Evolutionary conservation across 805 yeast genomes (phyloP).

Genomic region (Debaryomyces hansenii): DNA sequence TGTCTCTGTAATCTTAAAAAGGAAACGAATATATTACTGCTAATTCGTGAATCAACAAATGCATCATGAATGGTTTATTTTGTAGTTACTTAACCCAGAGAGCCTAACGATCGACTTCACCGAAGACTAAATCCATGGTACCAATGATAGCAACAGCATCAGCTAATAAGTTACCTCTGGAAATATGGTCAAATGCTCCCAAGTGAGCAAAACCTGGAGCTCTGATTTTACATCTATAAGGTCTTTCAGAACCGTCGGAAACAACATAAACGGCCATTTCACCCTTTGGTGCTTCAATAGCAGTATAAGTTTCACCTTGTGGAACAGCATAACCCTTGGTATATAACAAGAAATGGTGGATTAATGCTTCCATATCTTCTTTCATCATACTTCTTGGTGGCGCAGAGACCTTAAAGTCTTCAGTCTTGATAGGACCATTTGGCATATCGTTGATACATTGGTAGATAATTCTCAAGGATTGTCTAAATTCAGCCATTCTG

Average conservation of each 20-base stretch:
- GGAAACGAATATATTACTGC: constrained; percentile 1
- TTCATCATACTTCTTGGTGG: constrained; percentile 84
- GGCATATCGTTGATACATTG: constrained; percentile 93
- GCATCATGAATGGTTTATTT: constrained; percentile 5
- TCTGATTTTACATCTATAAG: constrained; percentile 88
- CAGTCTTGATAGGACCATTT: constrained; percentile 87
- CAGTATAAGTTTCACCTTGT: constrained; percentile 87
- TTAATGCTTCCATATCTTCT: constrained; percentile 89
- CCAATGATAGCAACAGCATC: constrained; percentile 94
- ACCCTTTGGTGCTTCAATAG: constrained; percentile 93
- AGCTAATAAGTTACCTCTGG: constrained; percentile 84
- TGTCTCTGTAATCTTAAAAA: not conserved
- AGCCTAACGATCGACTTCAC: constrained; percentile 83
- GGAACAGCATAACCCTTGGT: constrained; percentile 90
- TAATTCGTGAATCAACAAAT: constrained; percentile 11
- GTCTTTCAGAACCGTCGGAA: constrained; percentile 86
- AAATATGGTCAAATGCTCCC: constrained; percentile 83
- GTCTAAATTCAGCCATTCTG: constrained; percentile 92
- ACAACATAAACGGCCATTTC: constrained; percentile 91
- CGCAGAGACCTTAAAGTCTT: constrained; percentile 81
- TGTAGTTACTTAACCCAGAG: not conserved
- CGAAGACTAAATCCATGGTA: constrained; percentile 93
- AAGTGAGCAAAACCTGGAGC: constrained; percentile 94
- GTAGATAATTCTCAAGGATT: constrained; percentile 82
- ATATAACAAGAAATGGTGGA: constrained; percentile 84